These are phyloP conservation scores for Aspergillus calidoustus DNA, from an alignment of 2,329 filamentous ascomycete species.

Conservation along the genomic window DNA sequence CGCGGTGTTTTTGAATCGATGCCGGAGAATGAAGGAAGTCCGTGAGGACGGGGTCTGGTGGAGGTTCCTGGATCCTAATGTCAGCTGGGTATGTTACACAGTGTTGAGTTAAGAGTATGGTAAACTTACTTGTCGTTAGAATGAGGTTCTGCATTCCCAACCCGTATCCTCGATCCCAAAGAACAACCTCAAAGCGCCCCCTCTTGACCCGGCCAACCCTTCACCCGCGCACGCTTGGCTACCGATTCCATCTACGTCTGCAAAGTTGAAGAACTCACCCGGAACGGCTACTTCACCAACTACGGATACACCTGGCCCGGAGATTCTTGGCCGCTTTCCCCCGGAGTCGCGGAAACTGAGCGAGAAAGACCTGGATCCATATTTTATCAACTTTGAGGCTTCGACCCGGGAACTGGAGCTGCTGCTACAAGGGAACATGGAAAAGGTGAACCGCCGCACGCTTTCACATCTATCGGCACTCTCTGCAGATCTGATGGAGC, in stretches of 20 bases:
- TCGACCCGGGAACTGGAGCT: conserved; percentile 91
- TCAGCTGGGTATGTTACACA: conserved; percentile 79
- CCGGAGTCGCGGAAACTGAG: conserved; percentile 74
- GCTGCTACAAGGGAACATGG: conserved; percentile 88
- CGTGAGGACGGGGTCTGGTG: conserved; percentile 94
- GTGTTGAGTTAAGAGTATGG: conserved; percentile 20
- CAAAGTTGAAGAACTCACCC: conserved; percentile 72
- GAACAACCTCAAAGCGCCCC: conserved; percentile 92
- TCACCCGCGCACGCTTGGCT: conserved; percentile 84
- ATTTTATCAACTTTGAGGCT: conserved; percentile 90
- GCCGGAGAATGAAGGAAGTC: conserved; percentile 88
- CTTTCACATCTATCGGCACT: conserved; percentile 82
- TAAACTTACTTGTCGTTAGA: conserved; percentile 59
- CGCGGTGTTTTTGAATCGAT: conserved; percentile 91
- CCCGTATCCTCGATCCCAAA: conserved; percentile 92
- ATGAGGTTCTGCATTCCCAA: conserved; percentile 90
- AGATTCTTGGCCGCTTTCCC: conserved; percentile 79
- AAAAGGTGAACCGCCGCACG: conserved; percentile 92
- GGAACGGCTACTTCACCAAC: conserved; percentile 50
- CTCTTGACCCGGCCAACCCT: conserved; percentile 90
- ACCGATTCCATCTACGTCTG: conserved; percentile 80
- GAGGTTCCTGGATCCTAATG: conserved; percentile 96
- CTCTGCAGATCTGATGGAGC: conserved; percentile 85
- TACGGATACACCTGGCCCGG: conserved; percentile 60
- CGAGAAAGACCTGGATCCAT: conserved; percentile 91